Evolutionary conservation across 495 filamentous ascomycete genomes (phyloP).

Genomic region (Aspergillus taichungensis): DNA sequence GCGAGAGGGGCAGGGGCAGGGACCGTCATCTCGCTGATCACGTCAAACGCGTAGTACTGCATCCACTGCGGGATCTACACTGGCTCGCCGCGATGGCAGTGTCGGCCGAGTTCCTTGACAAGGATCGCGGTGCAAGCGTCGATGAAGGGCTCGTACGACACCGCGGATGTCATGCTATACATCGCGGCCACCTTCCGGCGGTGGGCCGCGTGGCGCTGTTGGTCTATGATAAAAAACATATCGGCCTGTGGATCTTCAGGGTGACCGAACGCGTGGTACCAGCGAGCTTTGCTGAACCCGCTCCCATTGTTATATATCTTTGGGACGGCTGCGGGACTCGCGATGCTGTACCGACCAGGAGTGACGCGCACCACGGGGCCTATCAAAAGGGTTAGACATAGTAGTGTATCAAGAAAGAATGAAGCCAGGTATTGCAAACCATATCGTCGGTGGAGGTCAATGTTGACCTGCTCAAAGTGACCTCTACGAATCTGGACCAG

Average conservation of each 20-base stretch:
- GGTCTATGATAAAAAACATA: conserved; percentile 61
- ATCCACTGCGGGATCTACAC: conserved; percentile 47
- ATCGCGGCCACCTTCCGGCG: conserved; percentile 43
- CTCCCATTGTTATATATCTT: conserved; percentile 67
- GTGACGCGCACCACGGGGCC: conserved; percentile 56
- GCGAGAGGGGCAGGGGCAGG: conserved; percentile 19
- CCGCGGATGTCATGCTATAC: conserved; percentile 37
- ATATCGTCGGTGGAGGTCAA: conserved; percentile 5
- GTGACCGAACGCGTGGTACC: not conserved
- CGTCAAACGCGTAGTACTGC: conserved; percentile 46
- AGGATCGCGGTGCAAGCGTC: conserved; percentile 36
- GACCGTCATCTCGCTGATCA: conserved; percentile 48
- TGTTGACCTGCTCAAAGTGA: not conserved
- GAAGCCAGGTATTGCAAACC: conserved; percentile 15
- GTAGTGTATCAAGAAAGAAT: not conserved
- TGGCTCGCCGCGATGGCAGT: conserved; percentile 43
- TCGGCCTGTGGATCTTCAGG: not conserved
- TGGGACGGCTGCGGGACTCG: conserved; percentile 54
- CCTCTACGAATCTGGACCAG: not conserved
- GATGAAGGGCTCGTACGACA: conserved; percentile 35
- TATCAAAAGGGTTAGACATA: not conserved
- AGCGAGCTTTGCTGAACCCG: conserved; percentile 54
- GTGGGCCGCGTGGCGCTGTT: conserved; percentile 57
- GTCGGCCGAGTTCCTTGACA: conserved; percentile 20
- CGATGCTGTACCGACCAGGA: conserved; percentile 53